Conservation (phyloP, 2,329 filamentous ascomycete species). For the Penicillium sp. region DNA sequence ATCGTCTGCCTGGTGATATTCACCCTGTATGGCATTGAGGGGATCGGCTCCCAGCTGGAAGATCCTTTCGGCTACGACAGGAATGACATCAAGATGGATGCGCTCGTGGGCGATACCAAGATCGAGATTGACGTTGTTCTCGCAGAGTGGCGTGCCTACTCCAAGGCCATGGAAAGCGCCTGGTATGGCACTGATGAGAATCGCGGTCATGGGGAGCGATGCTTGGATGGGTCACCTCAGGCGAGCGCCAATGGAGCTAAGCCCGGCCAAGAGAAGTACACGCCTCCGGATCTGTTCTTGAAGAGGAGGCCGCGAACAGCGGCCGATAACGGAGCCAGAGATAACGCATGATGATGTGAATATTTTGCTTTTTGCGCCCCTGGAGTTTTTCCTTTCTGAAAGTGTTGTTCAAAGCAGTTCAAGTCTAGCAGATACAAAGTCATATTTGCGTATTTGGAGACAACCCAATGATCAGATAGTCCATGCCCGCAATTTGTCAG, state of each 20-base stretch:
- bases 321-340: background rate
- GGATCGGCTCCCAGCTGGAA: slow-evolving; percentile 64
- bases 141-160: slow-evolving; percentile 56
- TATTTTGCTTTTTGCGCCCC: background rate
- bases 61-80: slow-evolving; percentile 68
- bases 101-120: slow-evolving; percentile 62
- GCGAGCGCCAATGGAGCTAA: slow-evolving; percentile 9
- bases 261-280: slow-evolving; percentile 16
- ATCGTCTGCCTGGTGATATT: slow-evolving; percentile 64
- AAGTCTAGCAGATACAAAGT: background rate
- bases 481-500: background rate
- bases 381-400: background rate
- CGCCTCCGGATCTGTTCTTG: slow-evolving; percentile 37
- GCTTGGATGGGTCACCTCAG: slow-evolving; percentile 8
- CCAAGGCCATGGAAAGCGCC: slow-evolving; percentile 21
- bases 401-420: background rate
- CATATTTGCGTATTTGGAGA: background rate
- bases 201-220: slow-evolving; percentile 21
- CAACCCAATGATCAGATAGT: background rate
- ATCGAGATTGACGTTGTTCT: slow-evolving; percentile 61
- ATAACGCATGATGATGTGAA: background rate
- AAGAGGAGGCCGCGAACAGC: slow-evolving; percentile 15
- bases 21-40: slow-evolving; percentile 66
- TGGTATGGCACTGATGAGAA: slow-evolving; percentile 9
- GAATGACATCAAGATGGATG: slow-evolving; percentile 70